A percentile compares a stretch with the other conserved stretches of the same genome.
Conservation (phyloP, 2,329 filamentous ascomycete genomes). For the Beauveria scarabaeidicola region DNA sequence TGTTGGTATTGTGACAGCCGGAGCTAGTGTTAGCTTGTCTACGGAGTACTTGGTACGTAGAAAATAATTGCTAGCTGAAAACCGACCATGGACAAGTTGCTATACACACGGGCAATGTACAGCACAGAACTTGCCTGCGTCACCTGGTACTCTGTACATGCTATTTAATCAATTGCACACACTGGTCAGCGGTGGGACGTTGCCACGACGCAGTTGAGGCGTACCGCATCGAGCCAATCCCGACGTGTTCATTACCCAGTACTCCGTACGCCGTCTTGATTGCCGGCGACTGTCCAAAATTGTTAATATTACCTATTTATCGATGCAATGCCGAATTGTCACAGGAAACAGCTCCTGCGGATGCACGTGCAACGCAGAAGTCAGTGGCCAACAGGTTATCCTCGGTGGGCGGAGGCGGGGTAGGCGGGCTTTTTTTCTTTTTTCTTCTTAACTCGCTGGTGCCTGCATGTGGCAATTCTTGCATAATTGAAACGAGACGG, state of each 20-base stretch:
- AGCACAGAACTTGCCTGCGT: background rate
- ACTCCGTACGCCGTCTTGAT: too few relatives aligned
- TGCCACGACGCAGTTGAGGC: background rate
- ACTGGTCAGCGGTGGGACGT: background rate
- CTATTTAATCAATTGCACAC: background rate
- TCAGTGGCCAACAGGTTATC: background rate
- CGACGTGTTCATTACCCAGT: background rate
- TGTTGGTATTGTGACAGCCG: background rate
- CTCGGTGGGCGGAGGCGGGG: background rate
- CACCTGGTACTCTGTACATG: too few relatives aligned
- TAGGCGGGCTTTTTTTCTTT: background rate
- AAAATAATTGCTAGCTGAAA: background rate
- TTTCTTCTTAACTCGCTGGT: background rate
- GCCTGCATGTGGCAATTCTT: background rate
- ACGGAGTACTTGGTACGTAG: background rate
- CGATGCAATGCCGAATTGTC: background rate
- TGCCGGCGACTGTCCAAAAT: too few relatives aligned
- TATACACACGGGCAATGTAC: background rate
- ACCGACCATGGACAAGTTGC: background rate
- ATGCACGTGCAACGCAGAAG: background rate
- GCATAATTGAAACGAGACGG: constrained; percentile 9
- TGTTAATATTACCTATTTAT: background rate
- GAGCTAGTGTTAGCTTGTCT: background rate
- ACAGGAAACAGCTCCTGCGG: background rate
- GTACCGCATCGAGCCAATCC: background rate